These are phyloP conservation scores for Fusarium abutilonis DNA, from an alignment of 2,329 filamentous ascomycete genomes.

Conservation along the genomic window DNA sequence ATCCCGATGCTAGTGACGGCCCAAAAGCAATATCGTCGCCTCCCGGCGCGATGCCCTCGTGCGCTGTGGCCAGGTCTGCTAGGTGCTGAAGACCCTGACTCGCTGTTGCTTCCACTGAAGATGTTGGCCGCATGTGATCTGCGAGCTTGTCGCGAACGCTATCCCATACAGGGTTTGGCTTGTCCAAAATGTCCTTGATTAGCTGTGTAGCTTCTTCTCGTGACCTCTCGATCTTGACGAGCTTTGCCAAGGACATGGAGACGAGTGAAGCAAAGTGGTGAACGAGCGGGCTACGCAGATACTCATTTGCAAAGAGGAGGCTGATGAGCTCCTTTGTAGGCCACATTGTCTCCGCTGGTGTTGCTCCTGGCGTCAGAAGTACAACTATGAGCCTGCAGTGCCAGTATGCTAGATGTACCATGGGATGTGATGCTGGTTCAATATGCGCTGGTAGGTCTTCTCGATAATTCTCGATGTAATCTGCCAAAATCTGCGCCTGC, in stretches of 20 bases:
- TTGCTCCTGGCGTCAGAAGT: slow-evolving; percentile 65
- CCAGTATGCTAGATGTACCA: slow-evolving; percentile 76
- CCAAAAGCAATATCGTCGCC: slow-evolving; percentile 48
- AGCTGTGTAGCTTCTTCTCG: slow-evolving; percentile 66
- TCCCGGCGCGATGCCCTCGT: slow-evolving; percentile 48
- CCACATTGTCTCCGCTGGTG: slow-evolving; percentile 67
- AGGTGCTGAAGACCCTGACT: slow-evolving; percentile 69
- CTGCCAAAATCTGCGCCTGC: slow-evolving; percentile 50
- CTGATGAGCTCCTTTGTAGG: slow-evolving; percentile 67
- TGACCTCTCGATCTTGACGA: slow-evolving; percentile 64
- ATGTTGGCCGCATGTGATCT: slow-evolving; percentile 50
- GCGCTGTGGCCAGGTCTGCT: slow-evolving; percentile 65
- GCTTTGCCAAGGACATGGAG: slow-evolving; percentile 68
- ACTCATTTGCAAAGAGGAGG: slow-evolving; percentile 65
- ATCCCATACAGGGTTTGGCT: slow-evolving; percentile 66
- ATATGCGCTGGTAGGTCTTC: slow-evolving; percentile 69
- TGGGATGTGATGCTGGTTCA: slow-evolving; percentile 61
- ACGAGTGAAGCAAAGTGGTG: slow-evolving; percentile 73
- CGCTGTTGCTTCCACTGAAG: slow-evolving; percentile 53
- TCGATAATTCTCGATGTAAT: slow-evolving; percentile 68
- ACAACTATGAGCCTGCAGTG: slow-evolving; percentile 73
- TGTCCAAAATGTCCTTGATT: slow-evolving; percentile 66
- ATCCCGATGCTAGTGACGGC: slow-evolving; percentile 50
- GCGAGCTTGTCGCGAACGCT: slow-evolving; percentile 59
- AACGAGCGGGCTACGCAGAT: slow-evolving; percentile 69